Evolutionary conservation across 2,329 filamentous ascomycete genomes (phyloP).

Genomic region (Neophaeococcomyces aloes): DNA sequence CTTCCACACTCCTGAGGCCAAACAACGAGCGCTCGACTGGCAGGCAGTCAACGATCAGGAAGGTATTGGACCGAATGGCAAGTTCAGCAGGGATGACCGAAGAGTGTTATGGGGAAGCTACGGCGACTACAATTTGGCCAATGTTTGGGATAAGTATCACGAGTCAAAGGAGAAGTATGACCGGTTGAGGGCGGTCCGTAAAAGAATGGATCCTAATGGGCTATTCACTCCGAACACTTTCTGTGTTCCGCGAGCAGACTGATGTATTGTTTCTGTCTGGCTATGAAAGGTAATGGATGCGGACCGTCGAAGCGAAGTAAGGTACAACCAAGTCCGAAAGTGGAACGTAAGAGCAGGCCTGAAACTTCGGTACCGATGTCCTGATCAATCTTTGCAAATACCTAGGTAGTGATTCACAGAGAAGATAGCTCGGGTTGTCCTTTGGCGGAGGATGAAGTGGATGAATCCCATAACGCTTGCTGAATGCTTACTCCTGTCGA

Average conservation of each 20-base stretch:
- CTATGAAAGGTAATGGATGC: no score
- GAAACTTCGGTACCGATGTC: no score
- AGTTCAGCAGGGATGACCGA: constrained; percentile 30
- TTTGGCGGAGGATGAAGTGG: no score
- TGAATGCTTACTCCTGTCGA: no score
- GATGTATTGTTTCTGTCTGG: no score
- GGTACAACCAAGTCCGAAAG: no score
- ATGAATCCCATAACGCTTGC: no score
- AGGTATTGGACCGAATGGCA: constrained; percentile 22
- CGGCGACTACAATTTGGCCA: constrained; percentile 29
- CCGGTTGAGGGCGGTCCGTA: constrained; percentile 24
- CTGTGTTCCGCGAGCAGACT: constrained; percentile 10
- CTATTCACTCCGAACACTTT: constrained; percentile 32
- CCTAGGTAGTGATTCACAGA: no score
- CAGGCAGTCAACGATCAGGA: constrained; percentile 33
- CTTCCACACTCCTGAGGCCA: constrained; percentile 32
- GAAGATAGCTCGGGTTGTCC: no score
- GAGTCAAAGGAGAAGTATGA: constrained; percentile 29
- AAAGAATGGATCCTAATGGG: constrained; percentile 28
- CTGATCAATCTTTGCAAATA: no score
- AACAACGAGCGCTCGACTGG: constrained; percentile 30
- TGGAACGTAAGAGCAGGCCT: no score
- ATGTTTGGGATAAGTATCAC: constrained; percentile 29
- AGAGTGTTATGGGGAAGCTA: constrained; percentile 34
- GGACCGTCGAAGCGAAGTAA: no score